These are phyloP conservation scores for Albatrellus ellisii DNA, from an alignment of 768 basidiomycete species.

Conservation along the genomic window DNA sequence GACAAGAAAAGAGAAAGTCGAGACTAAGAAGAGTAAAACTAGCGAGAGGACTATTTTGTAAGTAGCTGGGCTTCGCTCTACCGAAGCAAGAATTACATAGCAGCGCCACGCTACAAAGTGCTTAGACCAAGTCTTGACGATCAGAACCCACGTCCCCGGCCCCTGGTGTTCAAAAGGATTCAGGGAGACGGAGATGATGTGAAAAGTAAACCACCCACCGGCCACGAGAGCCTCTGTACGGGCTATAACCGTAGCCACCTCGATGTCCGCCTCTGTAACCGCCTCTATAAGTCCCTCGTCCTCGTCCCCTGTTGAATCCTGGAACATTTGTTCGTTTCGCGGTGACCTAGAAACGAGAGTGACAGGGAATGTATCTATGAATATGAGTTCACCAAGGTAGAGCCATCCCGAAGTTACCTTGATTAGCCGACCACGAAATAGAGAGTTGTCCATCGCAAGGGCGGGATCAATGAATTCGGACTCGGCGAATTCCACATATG, in stretches of 20 bases:
- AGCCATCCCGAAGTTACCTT: too few relatives aligned
- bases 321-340: constrained; percentile 94
- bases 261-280: constrained; percentile 46
- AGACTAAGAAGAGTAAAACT: neutral
- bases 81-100: constrained; percentile 5
- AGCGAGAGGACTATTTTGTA: neutral
- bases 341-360: constrained; percentile 50
- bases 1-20: neutral
- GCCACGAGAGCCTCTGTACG: constrained; percentile 56
- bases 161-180: constrained; percentile 24
- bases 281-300: constrained; percentile 43
- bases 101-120: neutral
- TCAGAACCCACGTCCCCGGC: constrained; percentile 66
- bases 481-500: constrained; percentile 98
- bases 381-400: neutral
- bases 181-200: neutral
- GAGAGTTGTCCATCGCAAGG: constrained; percentile 86
- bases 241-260: constrained; percentile 48
- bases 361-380: neutral
- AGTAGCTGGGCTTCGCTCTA: constrained; percentile 6
- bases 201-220: constrained; percentile 35
- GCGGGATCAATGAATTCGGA: constrained; percentile 85
- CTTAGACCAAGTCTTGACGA: constrained; percentile 11
- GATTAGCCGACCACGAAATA: constrained; percentile 87
- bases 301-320: constrained; percentile 76